Percentiles rank a stretch among this genome's conserved stretches.
These are phyloP conservation scores for Chenopodium formosanum DNA, from an alignment of 148 eudicot species.

Conservation along the genomic window DNA sequence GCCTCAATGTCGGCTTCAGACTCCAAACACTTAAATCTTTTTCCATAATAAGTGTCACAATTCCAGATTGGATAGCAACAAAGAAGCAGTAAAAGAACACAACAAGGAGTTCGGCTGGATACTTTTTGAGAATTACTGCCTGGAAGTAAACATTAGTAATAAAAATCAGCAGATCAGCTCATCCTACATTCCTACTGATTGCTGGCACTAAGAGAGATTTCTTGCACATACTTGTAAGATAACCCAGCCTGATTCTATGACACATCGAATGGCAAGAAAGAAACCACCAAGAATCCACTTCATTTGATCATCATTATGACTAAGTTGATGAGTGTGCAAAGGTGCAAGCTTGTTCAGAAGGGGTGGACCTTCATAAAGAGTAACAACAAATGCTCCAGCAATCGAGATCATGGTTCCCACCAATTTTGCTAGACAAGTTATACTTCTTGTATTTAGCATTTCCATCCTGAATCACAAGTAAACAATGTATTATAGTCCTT, in stretches of 20 bases:
- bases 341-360: conserved; percentile 34
- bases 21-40: conserved; percentile 65
- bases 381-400: conserved; percentile 47
- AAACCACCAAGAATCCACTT: conserved; percentile 69
- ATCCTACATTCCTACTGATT: not conserved
- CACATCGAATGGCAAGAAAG: conserved; percentile 52
- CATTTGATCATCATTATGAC: conserved; percentile 33
- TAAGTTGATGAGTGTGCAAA: conserved; percentile 23
- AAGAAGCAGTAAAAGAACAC: conserved; percentile 76
- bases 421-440: conserved; percentile 36
- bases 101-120: conserved; percentile 62
- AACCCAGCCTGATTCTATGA: conserved; percentile 47
- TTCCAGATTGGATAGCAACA: conserved; percentile 62
- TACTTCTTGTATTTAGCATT: conserved; percentile 34
- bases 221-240: conserved; percentile 60
- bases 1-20: conserved; percentile 50
- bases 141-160: conserved; percentile 27
- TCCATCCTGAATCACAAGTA: conserved; percentile 44
- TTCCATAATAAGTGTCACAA: conserved; percentile 50
- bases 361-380: conserved; percentile 52
- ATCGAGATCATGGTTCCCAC: conserved; percentile 44
- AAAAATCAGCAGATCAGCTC: conserved; percentile 17
- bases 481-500: not conserved
- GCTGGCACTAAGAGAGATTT: not conserved
- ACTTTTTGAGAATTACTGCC: conserved; percentile 61